Percentiles rank a stretch among this genome's conserved stretches.
These are phyloP conservation scores for Vaccinium darrowii DNA, from an alignment of 148 eudicot genomes.

Conservation along the genomic window DNA sequence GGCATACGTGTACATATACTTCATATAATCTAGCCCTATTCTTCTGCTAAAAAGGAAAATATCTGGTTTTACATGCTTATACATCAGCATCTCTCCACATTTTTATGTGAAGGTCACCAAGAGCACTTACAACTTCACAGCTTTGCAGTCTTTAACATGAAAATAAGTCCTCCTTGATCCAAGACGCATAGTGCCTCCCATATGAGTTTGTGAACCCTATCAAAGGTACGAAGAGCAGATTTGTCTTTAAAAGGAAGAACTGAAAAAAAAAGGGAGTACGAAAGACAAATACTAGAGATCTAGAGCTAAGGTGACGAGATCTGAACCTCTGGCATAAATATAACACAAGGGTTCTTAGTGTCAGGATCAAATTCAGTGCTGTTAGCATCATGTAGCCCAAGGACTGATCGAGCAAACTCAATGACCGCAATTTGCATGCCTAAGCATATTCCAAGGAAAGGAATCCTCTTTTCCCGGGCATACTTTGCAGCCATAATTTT, in stretches of 20 bases:
- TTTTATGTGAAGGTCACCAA: neutral
- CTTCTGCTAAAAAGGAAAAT: neutral
- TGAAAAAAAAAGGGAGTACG: neutral
- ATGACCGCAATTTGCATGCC: slow-evolving; percentile 97
- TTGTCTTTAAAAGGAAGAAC: neutral
- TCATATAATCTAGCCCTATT: neutral
- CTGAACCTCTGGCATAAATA: slow-evolving; percentile 95
- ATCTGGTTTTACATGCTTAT: neutral
- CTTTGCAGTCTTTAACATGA: slow-evolving; percentile 58
- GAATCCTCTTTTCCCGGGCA: slow-evolving; percentile 81
- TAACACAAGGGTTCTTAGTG: slow-evolving; percentile 64
- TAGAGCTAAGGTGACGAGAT: neutral
- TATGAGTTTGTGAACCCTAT: slow-evolving; percentile 95
- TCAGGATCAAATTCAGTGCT: slow-evolving; percentile 84
- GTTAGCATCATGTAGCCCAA: slow-evolving; percentile 72
- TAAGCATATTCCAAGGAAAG: slow-evolving; percentile 89
- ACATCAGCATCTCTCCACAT: no score
- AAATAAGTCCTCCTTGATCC: slow-evolving; percentile 96
- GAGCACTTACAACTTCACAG: slow-evolving; percentile 74
- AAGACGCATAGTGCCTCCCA: slow-evolving; percentile 99
- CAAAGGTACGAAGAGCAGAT: slow-evolving; percentile 10
- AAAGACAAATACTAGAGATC: neutral
- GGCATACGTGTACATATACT: neutral
- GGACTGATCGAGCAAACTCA: slow-evolving; percentile 82
- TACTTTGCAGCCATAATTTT: slow-evolving; percentile 91